Conservation (phyloP, 345 rosid species). For the Rhodamnia rubescens region DNA sequence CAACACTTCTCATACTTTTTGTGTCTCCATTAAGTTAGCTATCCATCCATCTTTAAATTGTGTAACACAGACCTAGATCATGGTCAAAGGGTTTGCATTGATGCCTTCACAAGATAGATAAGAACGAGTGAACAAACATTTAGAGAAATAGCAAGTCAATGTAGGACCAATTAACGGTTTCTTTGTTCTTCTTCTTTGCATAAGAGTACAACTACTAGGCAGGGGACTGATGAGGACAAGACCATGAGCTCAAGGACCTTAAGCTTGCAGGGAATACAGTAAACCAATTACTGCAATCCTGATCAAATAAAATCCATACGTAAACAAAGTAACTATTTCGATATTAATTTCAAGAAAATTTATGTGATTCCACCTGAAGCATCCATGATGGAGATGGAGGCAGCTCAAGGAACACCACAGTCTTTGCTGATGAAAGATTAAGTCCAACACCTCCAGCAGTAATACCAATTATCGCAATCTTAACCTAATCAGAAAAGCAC, state of each 20-base stretch:
- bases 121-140: background rate
- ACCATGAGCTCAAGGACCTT: background rate
- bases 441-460: conserved; percentile 97
- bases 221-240: background rate
- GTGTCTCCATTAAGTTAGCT: background rate
- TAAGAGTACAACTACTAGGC: background rate
- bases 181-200: background rate
- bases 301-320: background rate
- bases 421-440: conserved; percentile 79
- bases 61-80: background rate
- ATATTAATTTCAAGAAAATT: background rate
- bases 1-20: background rate
- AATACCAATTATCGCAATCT: conserved; percentile 80
- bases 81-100: background rate
- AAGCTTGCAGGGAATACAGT: background rate
- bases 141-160: background rate
- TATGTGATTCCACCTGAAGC: conserved; percentile 59
- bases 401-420: conserved; percentile 86
- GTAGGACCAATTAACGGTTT: background rate
- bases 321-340: background rate
- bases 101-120: background rate
- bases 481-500: conserved; percentile 23
- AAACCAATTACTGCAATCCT: background rate
- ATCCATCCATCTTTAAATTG: background rate
- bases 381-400: conserved; percentile 77